These are phyloP conservation scores for Stentor coeruleus DNA, from an alignment of 73 alveolate genomes.

Conservation along the genomic window DNA sequence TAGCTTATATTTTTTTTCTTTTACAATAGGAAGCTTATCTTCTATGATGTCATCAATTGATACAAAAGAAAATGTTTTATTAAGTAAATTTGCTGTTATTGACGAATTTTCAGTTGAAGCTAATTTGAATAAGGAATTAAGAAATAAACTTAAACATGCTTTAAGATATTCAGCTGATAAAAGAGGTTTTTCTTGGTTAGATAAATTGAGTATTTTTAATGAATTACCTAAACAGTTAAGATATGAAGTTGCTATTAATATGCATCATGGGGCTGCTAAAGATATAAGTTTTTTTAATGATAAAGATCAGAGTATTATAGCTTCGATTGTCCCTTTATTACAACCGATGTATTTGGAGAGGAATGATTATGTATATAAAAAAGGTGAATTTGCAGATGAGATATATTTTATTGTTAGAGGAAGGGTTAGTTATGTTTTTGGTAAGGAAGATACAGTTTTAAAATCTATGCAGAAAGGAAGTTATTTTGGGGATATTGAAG, in stretches of 20 bases:
- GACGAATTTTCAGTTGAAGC: slow-evolving; percentile 53
- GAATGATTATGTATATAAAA: background rate
- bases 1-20: slow-evolving; percentile 30
- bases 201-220: slow-evolving; percentile 35
- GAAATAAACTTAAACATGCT: slow-evolving; percentile 34
- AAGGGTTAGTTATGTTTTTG: background rate
- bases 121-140: slow-evolving; percentile 30
- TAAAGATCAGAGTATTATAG: background rate
- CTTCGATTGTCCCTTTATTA: background rate
- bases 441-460: background rate
- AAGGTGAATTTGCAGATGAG: slow-evolving; percentile 1
- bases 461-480: background rate
- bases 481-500: slow-evolving; percentile 14
- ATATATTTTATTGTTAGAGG: slow-evolving; percentile 4
- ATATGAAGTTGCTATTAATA: background rate
- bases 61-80: slow-evolving; percentile 37
- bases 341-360: background rate
- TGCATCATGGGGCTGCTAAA: background rate
- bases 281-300: background rate
- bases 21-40: background rate
- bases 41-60: background rate
- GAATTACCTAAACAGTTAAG: slow-evolving; percentile 1
- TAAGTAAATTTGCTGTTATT: slow-evolving; percentile 34
- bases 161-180: slow-evolving; percentile 42
- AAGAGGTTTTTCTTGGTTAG: slow-evolving; percentile 34